Evolutionary conservation across 2,329 filamentous ascomycete genomes (phyloP), one percentile per base, ranked within the genome.

Genomic region (Tolypocladium ophioglossoides): DNA sequence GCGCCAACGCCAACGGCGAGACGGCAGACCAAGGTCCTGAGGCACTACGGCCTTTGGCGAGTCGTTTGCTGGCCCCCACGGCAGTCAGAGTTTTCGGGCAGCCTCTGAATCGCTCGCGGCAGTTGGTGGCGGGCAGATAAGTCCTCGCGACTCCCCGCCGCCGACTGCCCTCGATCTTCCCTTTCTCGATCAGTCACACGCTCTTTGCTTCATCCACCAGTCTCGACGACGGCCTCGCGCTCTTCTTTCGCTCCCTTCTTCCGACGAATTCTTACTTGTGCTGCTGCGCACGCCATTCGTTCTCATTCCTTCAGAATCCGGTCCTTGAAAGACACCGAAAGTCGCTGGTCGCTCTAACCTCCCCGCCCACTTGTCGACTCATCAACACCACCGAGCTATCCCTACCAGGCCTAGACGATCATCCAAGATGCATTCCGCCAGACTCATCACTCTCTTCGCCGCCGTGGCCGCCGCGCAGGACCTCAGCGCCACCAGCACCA

Each of bases 361-460:
- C 14, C 3, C 22, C 27, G 27, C 54, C 52, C 30, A 34, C 16
- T 37, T 27, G 50, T 56, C 47, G 35, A 57, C 46, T n/a, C 50
- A 38, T 52, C 54, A 44, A 51, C 54, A 47, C 56, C 52, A 54
- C 53, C 48, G 37, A 52, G 48, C 50, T 34, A 41, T 40, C 18
- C 27, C 39, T 32, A 22, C 34, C 27, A 39, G 32, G 46, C 51
- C 9, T 30, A 11, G 11, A 30, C n/a, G 0, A 59, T 56, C 49
- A 8, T 24, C 16, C 72, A 75, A 67, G 59, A 78, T 78, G 75
- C 73, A 71, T 63, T 70, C 74, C 70, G 67, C 73, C 58, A 66
- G 64, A 63, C 60, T 76, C 65, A 57, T 74, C 62, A 61, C 70
- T 57, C 59, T 74, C 59, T 58, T 76, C 59, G 72, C 73, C 61